phyloP scores from a whole-genome alignment of 1,139 yeast genomes.

The Arxiozyma bovina region DNA sequence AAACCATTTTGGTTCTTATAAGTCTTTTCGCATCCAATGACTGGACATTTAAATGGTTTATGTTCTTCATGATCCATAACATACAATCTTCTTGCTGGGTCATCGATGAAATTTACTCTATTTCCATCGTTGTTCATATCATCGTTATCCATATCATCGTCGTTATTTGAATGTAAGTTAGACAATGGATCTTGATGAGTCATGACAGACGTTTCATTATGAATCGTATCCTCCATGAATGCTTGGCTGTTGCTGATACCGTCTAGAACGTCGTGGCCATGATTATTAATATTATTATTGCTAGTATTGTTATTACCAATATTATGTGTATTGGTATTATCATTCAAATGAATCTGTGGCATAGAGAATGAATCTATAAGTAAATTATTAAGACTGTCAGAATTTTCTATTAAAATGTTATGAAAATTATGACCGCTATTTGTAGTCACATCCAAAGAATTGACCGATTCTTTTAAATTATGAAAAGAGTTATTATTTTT shows the following conservation, averaged over 20 bases:
- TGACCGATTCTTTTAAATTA: neutral
- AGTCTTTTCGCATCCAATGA: conserved; percentile 94
- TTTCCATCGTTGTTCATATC: neutral
- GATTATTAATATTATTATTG: neutral
- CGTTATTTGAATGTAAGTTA: neutral
- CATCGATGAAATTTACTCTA: conserved; percentile 63
- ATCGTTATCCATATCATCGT: neutral
- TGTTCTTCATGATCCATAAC: conserved; percentile 89
- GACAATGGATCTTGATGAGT: neutral
- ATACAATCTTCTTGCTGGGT: conserved; percentile 89
- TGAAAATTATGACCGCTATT: neutral
- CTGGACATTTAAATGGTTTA: conserved; percentile 96
- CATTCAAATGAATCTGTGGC: neutral
- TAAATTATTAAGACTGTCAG: neutral
- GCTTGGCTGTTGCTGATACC: neutral
- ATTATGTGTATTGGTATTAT: neutral
- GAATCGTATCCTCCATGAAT: neutral
- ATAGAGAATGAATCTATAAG: conserved; percentile 1
- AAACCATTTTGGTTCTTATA: conserved; percentile 96
- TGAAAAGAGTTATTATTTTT: neutral
- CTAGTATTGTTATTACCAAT: neutral
- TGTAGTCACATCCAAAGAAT: neutral
- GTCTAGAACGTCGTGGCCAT: neutral
- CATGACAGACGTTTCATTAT: neutral
- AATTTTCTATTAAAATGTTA: neutral